Evolutionary conservation across 2,329 filamentous ascomycete species (phyloP).

Genomic region (Fusarium sp.): DNA sequence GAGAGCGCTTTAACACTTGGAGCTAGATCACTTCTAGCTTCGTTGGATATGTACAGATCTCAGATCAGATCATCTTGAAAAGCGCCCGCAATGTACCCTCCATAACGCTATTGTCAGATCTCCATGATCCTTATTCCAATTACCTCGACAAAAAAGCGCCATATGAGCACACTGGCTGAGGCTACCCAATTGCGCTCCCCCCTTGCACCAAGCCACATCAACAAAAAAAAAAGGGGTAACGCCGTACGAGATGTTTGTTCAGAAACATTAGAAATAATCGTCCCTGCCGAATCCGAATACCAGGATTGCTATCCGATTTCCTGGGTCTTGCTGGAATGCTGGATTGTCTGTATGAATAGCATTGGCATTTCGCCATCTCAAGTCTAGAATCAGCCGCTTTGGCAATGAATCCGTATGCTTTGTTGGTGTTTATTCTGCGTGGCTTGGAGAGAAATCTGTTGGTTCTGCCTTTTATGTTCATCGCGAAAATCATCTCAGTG

Average conservation of each 20-base stretch:
- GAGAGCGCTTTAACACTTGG: fast-evolving
- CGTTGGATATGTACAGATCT: neutral
- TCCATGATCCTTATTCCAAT: neutral
- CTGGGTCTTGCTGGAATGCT: neutral
- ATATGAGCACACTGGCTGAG: neutral
- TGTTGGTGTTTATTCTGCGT: neutral
- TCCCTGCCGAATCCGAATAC: neutral
- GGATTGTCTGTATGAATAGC: neutral
- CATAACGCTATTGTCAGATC: neutral
- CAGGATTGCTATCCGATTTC: neutral
- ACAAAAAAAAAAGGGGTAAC: neutral
- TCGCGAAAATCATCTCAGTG: neutral
- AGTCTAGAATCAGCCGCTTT: neutral
- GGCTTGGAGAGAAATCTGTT: neutral
- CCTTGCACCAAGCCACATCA: neutral
- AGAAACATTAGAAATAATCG: neutral
- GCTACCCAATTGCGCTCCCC: neutral
- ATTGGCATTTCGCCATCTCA: neutral
- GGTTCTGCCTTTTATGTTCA: neutral
- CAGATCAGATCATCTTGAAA: neutral
- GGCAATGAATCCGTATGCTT: neutral
- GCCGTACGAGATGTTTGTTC: neutral
- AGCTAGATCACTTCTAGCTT: neutral
- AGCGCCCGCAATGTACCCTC: neutral
- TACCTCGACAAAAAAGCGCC: neutral